phyloP scores from a whole-genome alignment of 1,284 basidiomycete genomes.

The Cryptococcus depauperatus region DNA sequence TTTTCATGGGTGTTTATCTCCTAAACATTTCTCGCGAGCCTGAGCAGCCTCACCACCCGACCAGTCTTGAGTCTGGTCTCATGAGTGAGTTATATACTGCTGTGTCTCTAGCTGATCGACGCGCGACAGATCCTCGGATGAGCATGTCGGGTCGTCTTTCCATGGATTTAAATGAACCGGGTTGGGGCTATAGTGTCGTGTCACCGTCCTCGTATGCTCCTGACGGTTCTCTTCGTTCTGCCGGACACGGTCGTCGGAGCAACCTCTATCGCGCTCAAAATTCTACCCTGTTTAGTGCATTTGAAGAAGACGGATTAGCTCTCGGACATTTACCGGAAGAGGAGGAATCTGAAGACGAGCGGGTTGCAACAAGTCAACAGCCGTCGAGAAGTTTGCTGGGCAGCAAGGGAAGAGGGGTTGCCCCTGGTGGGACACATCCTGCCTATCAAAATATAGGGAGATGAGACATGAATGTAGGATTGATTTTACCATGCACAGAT shows the following conservation, averaged over 20 bases:
- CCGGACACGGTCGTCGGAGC: slow-evolving; percentile 47
- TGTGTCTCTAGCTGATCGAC: not conserved
- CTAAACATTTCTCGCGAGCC: slow-evolving; percentile 72
- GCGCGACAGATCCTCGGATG: slow-evolving; percentile 42
- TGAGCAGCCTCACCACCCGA: slow-evolving; percentile 50
- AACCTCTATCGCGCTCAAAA: slow-evolving; percentile 58
- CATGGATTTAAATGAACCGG: slow-evolving; percentile 36
- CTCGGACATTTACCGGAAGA: slow-evolving; percentile 42
- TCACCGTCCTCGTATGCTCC: slow-evolving; percentile 35
- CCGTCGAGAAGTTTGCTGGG: slow-evolving; percentile 21
- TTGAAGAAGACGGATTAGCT: slow-evolving; percentile 42
- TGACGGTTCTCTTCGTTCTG: slow-evolving; percentile 41
- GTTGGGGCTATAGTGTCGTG: slow-evolving; percentile 35
- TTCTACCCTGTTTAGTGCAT: slow-evolving; percentile 42
- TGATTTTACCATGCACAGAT: too few relatives aligned
- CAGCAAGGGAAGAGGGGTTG: slow-evolving; percentile 18
- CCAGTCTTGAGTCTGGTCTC: slow-evolving; percentile 59
- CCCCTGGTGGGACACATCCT: slow-evolving; percentile 30
- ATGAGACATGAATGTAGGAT: slow-evolving; percentile 5
- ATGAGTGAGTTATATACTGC: slow-evolving; percentile 58
- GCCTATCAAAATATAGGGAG: slow-evolving; percentile 22
- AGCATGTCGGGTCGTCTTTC: slow-evolving; percentile 45
- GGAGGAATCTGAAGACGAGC: slow-evolving; percentile 33
- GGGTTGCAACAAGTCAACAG: not conserved
- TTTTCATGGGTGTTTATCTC: slow-evolving; percentile 85